A percentile compares a stretch with the other conserved stretches of the same genome.
phyloP scores from a whole-genome alignment of 73 alveolate species.

The Tetrahymena elliotti region DNA sequence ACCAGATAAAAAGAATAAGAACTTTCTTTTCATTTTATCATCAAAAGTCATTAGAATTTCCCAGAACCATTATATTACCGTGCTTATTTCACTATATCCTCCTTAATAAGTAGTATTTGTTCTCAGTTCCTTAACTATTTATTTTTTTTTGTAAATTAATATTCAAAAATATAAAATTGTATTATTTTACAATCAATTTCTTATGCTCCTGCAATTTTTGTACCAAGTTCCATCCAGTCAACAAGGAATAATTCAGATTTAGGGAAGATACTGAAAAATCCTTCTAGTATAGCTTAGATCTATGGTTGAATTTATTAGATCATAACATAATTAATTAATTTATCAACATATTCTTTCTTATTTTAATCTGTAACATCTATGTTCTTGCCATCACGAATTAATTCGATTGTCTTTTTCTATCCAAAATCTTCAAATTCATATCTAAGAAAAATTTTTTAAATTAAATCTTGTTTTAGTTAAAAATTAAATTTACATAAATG shows the following conservation, averaged over 20 bases:
- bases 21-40: constrained; percentile 15
- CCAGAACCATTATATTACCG: constrained; percentile 30
- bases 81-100: constrained; percentile 15
- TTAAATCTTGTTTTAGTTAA: too few species aligned
- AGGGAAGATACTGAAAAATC: constrained; percentile 18
- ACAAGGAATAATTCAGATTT: constrained; percentile 16
- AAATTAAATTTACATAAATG: background rate
- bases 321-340: constrained; percentile 22
- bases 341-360: constrained; percentile 28
- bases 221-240: constrained; percentile 35
- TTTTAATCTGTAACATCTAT: constrained; percentile 15
- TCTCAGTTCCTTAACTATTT: constrained; percentile 44
- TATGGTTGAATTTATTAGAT: constrained; percentile 19
- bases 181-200: background rate
- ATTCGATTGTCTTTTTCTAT: constrained; percentile 19
- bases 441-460: background rate
- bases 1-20: constrained; percentile 41
- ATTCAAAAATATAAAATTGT: background rate
- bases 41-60: constrained; percentile 16
- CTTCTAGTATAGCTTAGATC: constrained; percentile 21
- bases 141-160: constrained; percentile 2
- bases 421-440: background rate
- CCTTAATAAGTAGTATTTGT: constrained; percentile 45
- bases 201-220: background rate
- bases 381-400: constrained; percentile 33